These are phyloP conservation scores for Gentiana dahurica DNA, from an alignment of 257 asterid genomes.

Conservation along the genomic window DNA sequence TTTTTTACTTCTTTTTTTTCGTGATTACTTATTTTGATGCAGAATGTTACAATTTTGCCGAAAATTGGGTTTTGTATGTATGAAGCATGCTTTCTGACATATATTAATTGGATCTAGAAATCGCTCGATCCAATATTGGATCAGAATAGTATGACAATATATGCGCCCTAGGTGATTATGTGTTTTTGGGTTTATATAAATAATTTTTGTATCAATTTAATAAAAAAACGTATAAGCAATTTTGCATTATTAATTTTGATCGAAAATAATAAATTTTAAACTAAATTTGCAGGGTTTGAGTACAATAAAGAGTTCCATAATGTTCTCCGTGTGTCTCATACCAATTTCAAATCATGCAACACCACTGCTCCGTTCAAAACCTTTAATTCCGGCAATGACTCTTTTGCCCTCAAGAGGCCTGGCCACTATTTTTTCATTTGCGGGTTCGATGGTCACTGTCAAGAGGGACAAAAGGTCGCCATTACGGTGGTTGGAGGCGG, in stretches of 20 bases:
- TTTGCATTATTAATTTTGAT: background rate
- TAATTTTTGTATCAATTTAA: background rate
- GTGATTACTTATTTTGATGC: too few relatives aligned
- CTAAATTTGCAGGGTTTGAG: slow-evolving; percentile 26
- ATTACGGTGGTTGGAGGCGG: slow-evolving; percentile 23
- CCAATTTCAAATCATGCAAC: slow-evolving; percentile 39
- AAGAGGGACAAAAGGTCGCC: slow-evolving; percentile 42
- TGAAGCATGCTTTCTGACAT: too few relatives aligned
- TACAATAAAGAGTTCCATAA: slow-evolving; percentile 39
- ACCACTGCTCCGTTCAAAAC: slow-evolving; percentile 17
- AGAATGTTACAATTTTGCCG: too few relatives aligned
- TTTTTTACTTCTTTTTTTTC: background rate
- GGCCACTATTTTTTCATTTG: slow-evolving; percentile 61
- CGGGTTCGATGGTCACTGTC: slow-evolving; percentile 35
- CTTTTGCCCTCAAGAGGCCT: slow-evolving; percentile 21
- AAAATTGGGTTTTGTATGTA: too few relatives aligned
- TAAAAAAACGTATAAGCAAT: background rate
- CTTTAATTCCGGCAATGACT: slow-evolving; percentile 36
- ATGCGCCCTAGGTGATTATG: too few relatives aligned
- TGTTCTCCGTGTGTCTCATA: slow-evolving; percentile 46
- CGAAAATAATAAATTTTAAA: background rate
- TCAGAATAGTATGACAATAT: too few relatives aligned
- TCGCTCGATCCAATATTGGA: too few relatives aligned
- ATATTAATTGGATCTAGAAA: too few relatives aligned
- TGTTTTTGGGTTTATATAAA: background rate